Base-by-base conservation (phyloP, 2,329 filamentous ascomycete species). In the Leptographium procerum region DNA sequence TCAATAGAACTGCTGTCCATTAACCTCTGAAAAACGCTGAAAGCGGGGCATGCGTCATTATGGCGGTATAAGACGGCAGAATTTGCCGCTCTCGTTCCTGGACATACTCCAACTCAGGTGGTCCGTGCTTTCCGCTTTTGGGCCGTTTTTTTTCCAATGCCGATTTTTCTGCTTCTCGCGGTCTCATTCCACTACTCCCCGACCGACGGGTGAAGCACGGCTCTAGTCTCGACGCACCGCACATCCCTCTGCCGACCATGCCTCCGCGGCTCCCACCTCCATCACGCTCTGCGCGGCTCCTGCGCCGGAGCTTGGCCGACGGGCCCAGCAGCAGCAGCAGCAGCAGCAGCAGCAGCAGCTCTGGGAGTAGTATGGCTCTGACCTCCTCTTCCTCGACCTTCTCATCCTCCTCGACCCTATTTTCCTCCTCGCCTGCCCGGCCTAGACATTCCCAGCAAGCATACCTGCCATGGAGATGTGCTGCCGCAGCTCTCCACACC, bases 1-100 rank as follows among this genome's bases (percentile, higher is more conserved):
- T n/a, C n/a, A n/a, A n/a, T n/a, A n/a, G n/a, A n/a, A n/a, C n/a
- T n/a, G n/a, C n/a, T n/a, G 31, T 33, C 31, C 6, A 10, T 6
- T 33, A 10, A 10, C 31, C 31, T n/a, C n/a, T 33, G 31, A 8
- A 43, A 43, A 29, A 28, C 47, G 13, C 47, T 50, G 48, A n/a
- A 34, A 34, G 45, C 2, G 47, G 2, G 10, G 9, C 10, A 28
- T 29, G 45, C 55, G 61, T 61, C 60, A 57, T 51, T 50, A n/a
- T n/a, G 60, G 62, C 62, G 62, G 62, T 63, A 53, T 57, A 7
- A 0, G 10, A 9, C 59, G 62, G 62, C 60, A 63, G 7, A 8
- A 22, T 7, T 13, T 0, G 14, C n/a, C n/a, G 4, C 45, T n/a
- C 22, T 24, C 24, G 19, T 36, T 36, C 51, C 51, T 53, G 51